These are phyloP conservation scores for Cyclanthera cordifolia DNA, from an alignment of 306 rosid species.

Conservation along the genomic window DNA sequence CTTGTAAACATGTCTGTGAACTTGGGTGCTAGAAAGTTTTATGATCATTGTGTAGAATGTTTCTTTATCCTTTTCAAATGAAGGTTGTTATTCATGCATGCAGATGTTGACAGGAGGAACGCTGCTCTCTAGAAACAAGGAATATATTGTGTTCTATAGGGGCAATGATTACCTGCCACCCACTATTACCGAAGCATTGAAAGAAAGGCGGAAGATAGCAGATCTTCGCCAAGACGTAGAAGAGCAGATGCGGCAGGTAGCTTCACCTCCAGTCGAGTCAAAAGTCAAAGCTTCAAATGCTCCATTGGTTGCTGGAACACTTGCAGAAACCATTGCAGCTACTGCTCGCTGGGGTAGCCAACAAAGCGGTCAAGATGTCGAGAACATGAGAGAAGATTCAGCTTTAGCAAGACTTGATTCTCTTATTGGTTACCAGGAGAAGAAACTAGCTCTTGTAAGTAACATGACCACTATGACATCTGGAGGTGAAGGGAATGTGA, in stretches of 20 bases:
- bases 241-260: constrained; percentile 51
- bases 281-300: constrained; percentile 31
- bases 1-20: neutral
- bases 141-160: constrained; percentile 66
- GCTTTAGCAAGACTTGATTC: constrained; percentile 40
- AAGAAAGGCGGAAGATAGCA: constrained; percentile 50
- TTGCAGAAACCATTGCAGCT: constrained; percentile 80
- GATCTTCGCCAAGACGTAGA: constrained; percentile 61
- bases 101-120: constrained; percentile 88
- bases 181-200: constrained; percentile 38
- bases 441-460: constrained; percentile 59
- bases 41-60: neutral
- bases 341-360: constrained; percentile 71
- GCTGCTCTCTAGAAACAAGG: constrained; percentile 87
- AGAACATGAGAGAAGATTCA: constrained; percentile 59
- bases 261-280: constrained; percentile 29
- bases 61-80: neutral
- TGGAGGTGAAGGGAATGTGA: constrained; percentile 5
- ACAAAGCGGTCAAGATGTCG: constrained; percentile 39
- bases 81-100: constrained; percentile 24
- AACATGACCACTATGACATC: constrained; percentile 15
- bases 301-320: constrained; percentile 72
- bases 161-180: constrained; percentile 90
- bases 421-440: constrained; percentile 44
- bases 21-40: neutral